Conservation (phyloP, 1,284 basidiomycete genomes). For the Ustilago bromivora region DNA sequence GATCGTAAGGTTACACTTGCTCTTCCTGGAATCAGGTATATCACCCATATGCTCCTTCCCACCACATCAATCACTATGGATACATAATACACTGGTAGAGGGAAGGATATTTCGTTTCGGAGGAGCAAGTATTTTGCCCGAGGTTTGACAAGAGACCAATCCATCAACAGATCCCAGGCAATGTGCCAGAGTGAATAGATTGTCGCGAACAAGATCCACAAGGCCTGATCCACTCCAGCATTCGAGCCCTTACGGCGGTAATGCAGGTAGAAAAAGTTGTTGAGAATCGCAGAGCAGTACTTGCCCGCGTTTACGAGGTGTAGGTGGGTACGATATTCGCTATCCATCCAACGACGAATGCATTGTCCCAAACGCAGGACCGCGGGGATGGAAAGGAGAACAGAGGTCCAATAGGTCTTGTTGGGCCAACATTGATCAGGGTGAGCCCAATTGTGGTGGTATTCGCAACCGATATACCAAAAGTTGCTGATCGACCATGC, state of each 20-base stretch:
- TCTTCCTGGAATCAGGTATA: slow-evolving; percentile 77
- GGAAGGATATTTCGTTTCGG: slow-evolving; percentile 76
- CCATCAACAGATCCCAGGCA: slow-evolving; percentile 78
- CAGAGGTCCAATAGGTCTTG: slow-evolving; percentile 69
- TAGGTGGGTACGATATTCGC: slow-evolving; percentile 74
- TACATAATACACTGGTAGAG: slow-evolving; percentile 71
- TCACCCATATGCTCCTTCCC: slow-evolving; percentile 83
- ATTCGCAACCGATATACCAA: slow-evolving; percentile 78
- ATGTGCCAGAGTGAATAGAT: slow-evolving; percentile 79
- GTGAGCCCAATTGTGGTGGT: slow-evolving; percentile 70
- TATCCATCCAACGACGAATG: slow-evolving; percentile 85
- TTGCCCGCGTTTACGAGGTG: slow-evolving; percentile 84
- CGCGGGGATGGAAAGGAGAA: slow-evolving; percentile 77
- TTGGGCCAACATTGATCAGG: slow-evolving; percentile 57
- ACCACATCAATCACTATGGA: slow-evolving; percentile 76
- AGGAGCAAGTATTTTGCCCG: slow-evolving; percentile 77
- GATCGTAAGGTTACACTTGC: slow-evolving; percentile 75
- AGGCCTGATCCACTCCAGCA: slow-evolving; percentile 19
- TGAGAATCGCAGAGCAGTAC: slow-evolving; percentile 61
- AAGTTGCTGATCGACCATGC: slow-evolving; percentile 69
- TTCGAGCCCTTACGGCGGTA: slow-evolving; percentile 62
- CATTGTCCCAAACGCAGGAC: slow-evolving; percentile 85
- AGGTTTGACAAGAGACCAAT: slow-evolving; percentile 76
- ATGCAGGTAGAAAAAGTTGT: slow-evolving; percentile 66
- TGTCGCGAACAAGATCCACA: slow-evolving; percentile 74